phyloP scores from a whole-genome alignment of 495 filamentous ascomycete species.

The Patellaria atrata region DNA sequence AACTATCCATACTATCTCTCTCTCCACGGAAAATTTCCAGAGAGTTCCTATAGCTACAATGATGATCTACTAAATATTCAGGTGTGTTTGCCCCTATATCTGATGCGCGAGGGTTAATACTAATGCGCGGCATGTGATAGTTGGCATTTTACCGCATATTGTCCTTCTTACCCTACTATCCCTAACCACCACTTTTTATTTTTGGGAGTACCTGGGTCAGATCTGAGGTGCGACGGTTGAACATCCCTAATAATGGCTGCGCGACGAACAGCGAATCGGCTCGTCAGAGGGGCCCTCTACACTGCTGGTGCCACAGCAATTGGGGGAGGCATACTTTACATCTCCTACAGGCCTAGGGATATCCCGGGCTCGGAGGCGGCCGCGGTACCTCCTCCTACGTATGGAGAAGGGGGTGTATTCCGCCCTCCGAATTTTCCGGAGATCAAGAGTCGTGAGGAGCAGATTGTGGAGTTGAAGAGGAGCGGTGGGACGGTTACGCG shows the following conservation, averaged over 20 bases:
- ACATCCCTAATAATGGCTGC: slow-evolving; percentile 45
- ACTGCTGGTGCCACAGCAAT: slow-evolving; percentile 40
- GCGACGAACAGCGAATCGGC: slow-evolving; percentile 39
- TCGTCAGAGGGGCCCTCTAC: slow-evolving; percentile 48
- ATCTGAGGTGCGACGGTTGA: too few relatives aligned
- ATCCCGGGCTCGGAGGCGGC: slow-evolving; percentile 72
- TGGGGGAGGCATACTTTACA: slow-evolving; percentile 54
- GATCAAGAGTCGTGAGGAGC: slow-evolving; percentile 55
- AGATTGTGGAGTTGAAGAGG: slow-evolving; percentile 44
- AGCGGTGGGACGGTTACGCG: slow-evolving; percentile 21
- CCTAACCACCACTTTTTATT: too few relatives aligned
- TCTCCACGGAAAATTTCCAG: too few relatives aligned
- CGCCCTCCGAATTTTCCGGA: slow-evolving; percentile 67
- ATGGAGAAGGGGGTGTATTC: slow-evolving; percentile 61
- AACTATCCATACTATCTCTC: too few relatives aligned
- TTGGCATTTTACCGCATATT: too few relatives aligned
- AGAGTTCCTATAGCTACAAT: too few relatives aligned
- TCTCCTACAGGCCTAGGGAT: slow-evolving; percentile 69
- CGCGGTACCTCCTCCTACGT: slow-evolving; percentile 67
- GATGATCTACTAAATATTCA: too few relatives aligned
- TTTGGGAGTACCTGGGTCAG: too few relatives aligned
- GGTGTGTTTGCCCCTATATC: too few relatives aligned
- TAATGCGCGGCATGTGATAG: too few relatives aligned
- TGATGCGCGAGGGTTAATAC: too few relatives aligned
- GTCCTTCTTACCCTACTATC: too few relatives aligned